These are phyloP conservation scores for Falciphora oryzae DNA, from an alignment of 2,329 filamentous ascomycete species.

Conservation along the genomic window DNA sequence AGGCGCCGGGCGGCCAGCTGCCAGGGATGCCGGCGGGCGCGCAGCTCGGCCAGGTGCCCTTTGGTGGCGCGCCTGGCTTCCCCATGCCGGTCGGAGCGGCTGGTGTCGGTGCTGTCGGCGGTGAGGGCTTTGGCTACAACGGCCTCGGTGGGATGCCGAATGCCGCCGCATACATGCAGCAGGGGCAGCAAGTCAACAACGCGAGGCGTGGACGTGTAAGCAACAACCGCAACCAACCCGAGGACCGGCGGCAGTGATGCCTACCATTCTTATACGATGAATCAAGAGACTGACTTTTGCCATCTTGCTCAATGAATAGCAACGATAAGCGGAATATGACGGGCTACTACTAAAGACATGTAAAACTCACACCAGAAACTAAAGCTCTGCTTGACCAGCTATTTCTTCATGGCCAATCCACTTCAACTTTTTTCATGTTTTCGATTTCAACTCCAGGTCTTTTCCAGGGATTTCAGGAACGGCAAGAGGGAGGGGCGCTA, in stretches of 20 bases:
- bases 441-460: not conserved
- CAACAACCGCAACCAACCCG: slow-evolving; percentile 18
- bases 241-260: slow-evolving; percentile 1
- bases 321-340: not conserved
- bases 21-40: slow-evolving; percentile 33
- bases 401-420: not conserved
- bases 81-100: slow-evolving; percentile 28
- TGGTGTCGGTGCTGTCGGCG: slow-evolving; percentile 18
- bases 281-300: slow-evolving; percentile 4
- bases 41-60: slow-evolving; percentile 31
- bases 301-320: not conserved
- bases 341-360: not conserved
- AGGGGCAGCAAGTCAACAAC: slow-evolving; percentile 49
- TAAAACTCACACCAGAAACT: too few species aligned
- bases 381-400: not conserved
- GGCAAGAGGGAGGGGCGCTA: not conserved
- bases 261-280: not conserved
- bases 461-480: not conserved
- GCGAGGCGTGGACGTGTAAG: slow-evolving; percentile 54
- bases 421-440: not conserved
- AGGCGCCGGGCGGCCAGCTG: slow-evolving; percentile 34
- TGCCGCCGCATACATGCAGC: slow-evolving; percentile 45
- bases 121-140: slow-evolving; percentile 39
- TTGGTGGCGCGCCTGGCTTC: slow-evolving; percentile 45
- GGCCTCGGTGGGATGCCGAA: slow-evolving; percentile 40